These are phyloP conservation scores for Quercus engelmannii DNA, from an alignment of 306 rosid genomes.

Conservation along the genomic window DNA sequence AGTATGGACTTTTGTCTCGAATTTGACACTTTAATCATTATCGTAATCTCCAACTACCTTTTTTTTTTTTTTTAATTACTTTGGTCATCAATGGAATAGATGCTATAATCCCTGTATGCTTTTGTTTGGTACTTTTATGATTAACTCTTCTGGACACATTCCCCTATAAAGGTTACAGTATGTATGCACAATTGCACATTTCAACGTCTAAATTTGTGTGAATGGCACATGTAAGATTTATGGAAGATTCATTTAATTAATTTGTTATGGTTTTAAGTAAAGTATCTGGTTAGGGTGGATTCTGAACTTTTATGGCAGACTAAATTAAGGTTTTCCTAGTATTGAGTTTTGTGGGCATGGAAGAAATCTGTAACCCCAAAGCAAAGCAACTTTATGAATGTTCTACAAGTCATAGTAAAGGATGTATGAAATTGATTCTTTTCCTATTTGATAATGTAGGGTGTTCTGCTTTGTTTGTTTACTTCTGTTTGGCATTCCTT, in stretches of 20 bases:
- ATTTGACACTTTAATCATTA: neutral
- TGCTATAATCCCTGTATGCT: neutral
- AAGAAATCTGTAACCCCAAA: constrained; percentile 9
- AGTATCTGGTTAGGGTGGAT: neutral
- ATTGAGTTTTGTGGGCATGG: neutral
- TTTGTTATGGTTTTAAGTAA: neutral
- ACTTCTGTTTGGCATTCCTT: constrained; percentile 8
- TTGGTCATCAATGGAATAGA: neutral
- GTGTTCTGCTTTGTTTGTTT: constrained; percentile 11
- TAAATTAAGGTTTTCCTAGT: constrained; percentile 1
- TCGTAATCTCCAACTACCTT: neutral
- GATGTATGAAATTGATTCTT: constrained; percentile 10
- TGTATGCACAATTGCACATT: neutral
- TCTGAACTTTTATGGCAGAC: neutral
- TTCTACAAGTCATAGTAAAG: neutral
- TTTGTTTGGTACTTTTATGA: neutral
- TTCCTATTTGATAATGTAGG: constrained; percentile 3
- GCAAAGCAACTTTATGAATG: constrained; percentile 6
- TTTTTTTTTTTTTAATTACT: neutral
- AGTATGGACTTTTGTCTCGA: neutral
- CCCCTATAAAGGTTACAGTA: neutral
- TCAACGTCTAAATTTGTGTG: neutral
- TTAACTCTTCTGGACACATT: neutral
- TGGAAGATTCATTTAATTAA: neutral
- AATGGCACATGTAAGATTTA: neutral